These are phyloP conservation scores for Agaricus sinodeliciosus DNA, from an alignment of 768 basidiomycete species.

Conservation along the genomic window DNA sequence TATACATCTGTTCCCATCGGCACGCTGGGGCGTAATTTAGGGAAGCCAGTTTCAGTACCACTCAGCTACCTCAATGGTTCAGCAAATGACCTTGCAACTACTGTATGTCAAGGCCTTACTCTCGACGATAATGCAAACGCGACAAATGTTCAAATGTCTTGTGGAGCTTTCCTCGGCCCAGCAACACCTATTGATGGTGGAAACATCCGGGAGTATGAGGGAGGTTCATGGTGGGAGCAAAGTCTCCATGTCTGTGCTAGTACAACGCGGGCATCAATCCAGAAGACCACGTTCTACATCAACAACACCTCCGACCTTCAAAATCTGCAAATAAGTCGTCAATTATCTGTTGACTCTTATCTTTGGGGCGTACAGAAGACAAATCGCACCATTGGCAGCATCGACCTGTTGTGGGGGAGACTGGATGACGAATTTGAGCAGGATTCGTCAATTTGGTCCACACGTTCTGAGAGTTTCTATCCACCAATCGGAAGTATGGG, in stretches of 20 bases:
- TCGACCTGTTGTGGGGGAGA: not conserved
- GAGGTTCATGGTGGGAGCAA: slow-evolving; percentile 16
- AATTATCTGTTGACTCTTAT: too few relatives aligned
- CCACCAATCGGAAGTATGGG: not conserved
- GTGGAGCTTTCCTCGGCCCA: slow-evolving; percentile 14
- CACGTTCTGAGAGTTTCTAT: not conserved
- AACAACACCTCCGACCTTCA: not conserved
- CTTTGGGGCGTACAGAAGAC: slow-evolving; percentile 4
- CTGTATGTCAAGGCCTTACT: slow-evolving; percentile 14
- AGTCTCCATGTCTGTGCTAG: slow-evolving; percentile 14
- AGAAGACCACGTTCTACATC: not conserved
- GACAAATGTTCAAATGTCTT: slow-evolving; percentile 14
- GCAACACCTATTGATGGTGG: slow-evolving; percentile 17
- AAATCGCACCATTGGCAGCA: not conserved
- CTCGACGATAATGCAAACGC: slow-evolving; percentile 15
- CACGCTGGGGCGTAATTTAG: not conserved
- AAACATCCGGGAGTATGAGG: slow-evolving; percentile 4
- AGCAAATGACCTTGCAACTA: not conserved
- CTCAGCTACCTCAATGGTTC: not conserved
- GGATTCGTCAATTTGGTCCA: not conserved
- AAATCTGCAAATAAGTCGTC: not conserved
- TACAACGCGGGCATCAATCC: slow-evolving; percentile 5
- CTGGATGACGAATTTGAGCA: not conserved
- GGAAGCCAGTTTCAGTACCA: not conserved
- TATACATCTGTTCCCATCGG: not conserved